A percentile compares a stretch with the other conserved stretches of the same genome.
phyloP scores from a whole-genome alignment of 2,329 filamentous ascomycete species.

The Aspergillus fumigatus region DNA sequence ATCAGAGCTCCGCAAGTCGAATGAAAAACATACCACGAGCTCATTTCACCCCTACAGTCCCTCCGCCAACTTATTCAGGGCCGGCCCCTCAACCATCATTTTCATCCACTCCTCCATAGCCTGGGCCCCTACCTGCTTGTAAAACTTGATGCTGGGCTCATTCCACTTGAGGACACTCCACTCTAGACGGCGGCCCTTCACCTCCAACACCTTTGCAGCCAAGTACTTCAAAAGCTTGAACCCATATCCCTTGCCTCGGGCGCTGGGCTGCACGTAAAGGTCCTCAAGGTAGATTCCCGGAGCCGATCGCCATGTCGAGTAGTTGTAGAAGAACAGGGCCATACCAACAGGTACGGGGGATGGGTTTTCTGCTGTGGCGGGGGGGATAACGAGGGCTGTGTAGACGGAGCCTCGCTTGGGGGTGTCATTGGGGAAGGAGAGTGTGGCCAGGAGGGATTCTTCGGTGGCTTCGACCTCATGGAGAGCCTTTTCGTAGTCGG shows the following conservation, averaged over 20 bases:
- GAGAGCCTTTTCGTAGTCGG: conserved; percentile 77
- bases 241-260: conserved; percentile 75
- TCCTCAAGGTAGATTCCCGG: conserved; percentile 93
- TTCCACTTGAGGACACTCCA: conserved; percentile 95
- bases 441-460: conserved; percentile 64
- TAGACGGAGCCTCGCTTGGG: conserved; percentile 61
- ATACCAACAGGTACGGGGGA: conserved; percentile 59
- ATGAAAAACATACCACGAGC: background rate
- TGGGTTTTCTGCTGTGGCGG: conserved; percentile 40
- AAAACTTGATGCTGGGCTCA: conserved; percentile 82
- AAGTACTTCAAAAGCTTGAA: conserved; percentile 68
- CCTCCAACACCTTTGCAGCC: conserved; percentile 71
- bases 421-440: conserved; percentile 64
- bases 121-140: conserved; percentile 49
- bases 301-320: conserved; percentile 84
- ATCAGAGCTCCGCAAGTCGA: too few species aligned
- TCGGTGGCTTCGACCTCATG: conserved; percentile 73
- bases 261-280: conserved; percentile 69
- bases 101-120: conserved; percentile 47
- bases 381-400: conserved; percentile 63
- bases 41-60: conserved; percentile 1
- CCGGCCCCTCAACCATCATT: conserved; percentile 47
- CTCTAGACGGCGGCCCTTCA: conserved; percentile 72
- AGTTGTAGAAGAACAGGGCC: conserved; percentile 93
- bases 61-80: conserved; percentile 38